Evolutionary conservation across 148 eudicot species (phyloP).

Genomic region (Dysphania ambrosioides): DNA sequence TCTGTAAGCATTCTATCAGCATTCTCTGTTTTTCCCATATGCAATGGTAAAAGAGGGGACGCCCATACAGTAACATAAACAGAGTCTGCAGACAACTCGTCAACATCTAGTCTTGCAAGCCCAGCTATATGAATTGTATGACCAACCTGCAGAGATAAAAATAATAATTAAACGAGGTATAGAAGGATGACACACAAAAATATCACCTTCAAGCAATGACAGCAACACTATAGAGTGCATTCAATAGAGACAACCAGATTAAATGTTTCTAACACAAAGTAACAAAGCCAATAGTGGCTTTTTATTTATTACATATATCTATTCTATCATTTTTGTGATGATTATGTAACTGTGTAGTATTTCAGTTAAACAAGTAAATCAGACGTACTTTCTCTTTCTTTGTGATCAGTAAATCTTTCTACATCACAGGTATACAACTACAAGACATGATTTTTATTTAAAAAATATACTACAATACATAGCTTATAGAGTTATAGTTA

Average conservation of each 20-base stretch:
- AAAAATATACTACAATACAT: not conserved
- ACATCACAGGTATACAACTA: not conserved
- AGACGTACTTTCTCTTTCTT: not conserved
- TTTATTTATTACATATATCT: not conserved
- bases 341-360: not conserved
- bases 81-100: conserved; percentile 64
- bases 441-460: not conserved
- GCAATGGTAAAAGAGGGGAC: conserved; percentile 76
- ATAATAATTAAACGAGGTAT: not conserved
- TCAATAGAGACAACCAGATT: not conserved
- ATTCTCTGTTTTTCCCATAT: conserved; percentile 90
- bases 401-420: not conserved
- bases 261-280: not conserved
- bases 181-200: not conserved
- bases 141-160: conserved; percentile 54
- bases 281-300: not conserved
- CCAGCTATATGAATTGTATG: conserved; percentile 90
- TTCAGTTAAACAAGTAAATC: not conserved
- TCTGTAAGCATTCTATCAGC: conserved; percentile 52
- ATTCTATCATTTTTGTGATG: not conserved
- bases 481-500: too few relatives aligned
- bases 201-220: not conserved
- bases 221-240: not conserved
- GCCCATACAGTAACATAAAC: conserved; percentile 92
- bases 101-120: conserved; percentile 77